Conservation (phyloP, 2,329 filamentous ascomycete genomes). For the Ophiognomonia clavigignenti-juglandacearum region DNA sequence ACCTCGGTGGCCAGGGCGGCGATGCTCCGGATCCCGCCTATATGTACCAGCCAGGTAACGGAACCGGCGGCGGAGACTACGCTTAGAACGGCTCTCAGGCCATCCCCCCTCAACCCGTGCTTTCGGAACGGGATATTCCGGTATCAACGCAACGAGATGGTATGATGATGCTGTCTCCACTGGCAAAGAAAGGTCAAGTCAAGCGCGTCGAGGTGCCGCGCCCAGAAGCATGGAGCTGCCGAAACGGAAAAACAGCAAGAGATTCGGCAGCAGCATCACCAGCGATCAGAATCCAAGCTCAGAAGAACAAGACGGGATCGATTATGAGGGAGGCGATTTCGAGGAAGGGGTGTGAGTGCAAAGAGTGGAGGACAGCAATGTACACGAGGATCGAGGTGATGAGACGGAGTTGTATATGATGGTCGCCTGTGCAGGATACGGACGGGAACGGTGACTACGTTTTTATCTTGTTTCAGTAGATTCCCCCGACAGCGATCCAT, state of each 20-base stretch:
- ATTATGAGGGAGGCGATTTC: neutral
- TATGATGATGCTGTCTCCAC: neutral
- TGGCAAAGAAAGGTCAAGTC: neutral
- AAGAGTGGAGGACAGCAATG: neutral
- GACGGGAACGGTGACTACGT: neutral
- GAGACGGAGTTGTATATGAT: neutral
- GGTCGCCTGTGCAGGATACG: neutral
- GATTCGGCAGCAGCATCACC: too few species aligned
- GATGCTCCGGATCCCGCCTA: constrained; percentile 43
- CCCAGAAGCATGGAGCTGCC: neutral
- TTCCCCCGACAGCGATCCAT: constrained; percentile 13
- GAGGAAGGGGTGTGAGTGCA: neutral
- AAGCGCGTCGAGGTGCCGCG: neutral
- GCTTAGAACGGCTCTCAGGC: constrained; percentile 34
- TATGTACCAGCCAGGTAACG: constrained; percentile 55
- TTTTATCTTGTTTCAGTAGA: constrained; percentile 7
- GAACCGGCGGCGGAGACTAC: constrained; percentile 45
- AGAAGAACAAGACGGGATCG: too few species aligned
- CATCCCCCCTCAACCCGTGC: neutral
- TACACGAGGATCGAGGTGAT: neutral
- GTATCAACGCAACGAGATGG: neutral
- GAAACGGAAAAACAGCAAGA: too few species aligned
- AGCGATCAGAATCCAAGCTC: too few species aligned
- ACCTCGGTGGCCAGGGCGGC: constrained; percentile 36
- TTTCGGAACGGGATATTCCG: neutral